Base-by-base conservation (phyloP, 306 rosid genomes). In the Glycine latifolia region DNA sequence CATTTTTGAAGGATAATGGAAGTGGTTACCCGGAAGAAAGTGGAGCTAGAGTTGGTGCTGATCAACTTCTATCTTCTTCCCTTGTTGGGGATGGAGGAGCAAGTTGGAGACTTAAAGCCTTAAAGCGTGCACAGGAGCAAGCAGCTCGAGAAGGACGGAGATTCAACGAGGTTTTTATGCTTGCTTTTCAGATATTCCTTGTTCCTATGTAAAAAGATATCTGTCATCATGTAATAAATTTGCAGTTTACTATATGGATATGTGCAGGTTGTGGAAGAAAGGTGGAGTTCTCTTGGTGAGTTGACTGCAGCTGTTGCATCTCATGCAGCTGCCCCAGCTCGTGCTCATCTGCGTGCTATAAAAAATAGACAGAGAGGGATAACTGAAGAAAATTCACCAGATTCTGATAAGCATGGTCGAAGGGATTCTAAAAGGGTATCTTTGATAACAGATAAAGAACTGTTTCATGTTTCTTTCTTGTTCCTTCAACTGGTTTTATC, bases 21-120 rank as follows among this genome's bases (percentile, higher is more conserved):
- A 79, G 85, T 83, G 98, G 99, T 56, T 93, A 90, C 81, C 98
- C 98, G 9, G 99, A 93, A 67, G 95, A 91, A 31, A 83, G 71
- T 9, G 86, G 81, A 62, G 78, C 81, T 79, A 87, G 84, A 73
- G 76, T 78, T 76, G 88, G 85, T 73, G 85, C 67, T 39, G 86
- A 76, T 15, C 41, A 79, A 82, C 89, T 87, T 85, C 82, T 87
- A 35, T 85, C 94, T 84, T 89, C 94, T 77, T 88, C 97, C 5
- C 82, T 90, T 83, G 91, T 95, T 84, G 98, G 99, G 71, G 99
- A 93, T 83, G 99, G 98, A 68, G 99, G 98, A 17, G 97, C 97
- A 47, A 95, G 97, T 84, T 95, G 99, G 99, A 93, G 96, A 83
- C 92, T 91, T 60, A 95, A 95, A 90, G 99, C 99, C 13, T 80